Conservation (phyloP, 805 yeast genomes). For the Myxozyma neotropica region DNA sequence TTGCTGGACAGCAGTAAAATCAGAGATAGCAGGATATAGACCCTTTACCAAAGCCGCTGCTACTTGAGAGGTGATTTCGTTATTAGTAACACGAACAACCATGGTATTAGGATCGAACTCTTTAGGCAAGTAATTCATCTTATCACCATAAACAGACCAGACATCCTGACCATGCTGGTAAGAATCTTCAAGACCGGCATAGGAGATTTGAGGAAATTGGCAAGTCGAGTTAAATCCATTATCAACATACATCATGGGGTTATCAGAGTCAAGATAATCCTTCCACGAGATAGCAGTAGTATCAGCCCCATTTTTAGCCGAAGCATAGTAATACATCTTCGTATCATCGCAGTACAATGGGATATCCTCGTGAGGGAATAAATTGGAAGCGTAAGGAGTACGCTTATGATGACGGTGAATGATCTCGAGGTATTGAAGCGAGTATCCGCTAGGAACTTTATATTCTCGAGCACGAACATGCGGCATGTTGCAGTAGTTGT, state of each 20-base stretch:
- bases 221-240: conserved; percentile 43
- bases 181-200: conserved; percentile 48
- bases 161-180: conserved; percentile 47
- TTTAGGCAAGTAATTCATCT: conserved; percentile 43
- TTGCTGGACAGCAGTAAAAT: conserved; percentile 43
- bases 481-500: conserved; percentile 53
- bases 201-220: conserved; percentile 48
- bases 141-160: conserved; percentile 45
- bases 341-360: conserved; percentile 42
- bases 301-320: conserved; percentile 31
- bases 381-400: conserved; percentile 46
- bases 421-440: conserved; percentile 44
- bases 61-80: conserved; percentile 48
- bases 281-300: conserved; percentile 30
- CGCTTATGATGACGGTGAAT: conserved; percentile 52
- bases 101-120: conserved; percentile 41
- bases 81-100: conserved; percentile 46
- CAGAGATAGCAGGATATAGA: conserved; percentile 44
- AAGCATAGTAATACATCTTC: conserved; percentile 38
- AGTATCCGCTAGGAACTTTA: conserved; percentile 30
- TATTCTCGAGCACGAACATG: conserved; percentile 45
- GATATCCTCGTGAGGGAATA: conserved; percentile 43
- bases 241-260: conserved; percentile 39
- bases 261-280: conserved; percentile 38
- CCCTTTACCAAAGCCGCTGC: conserved; percentile 46